Conservation (phyloP, 2,329 filamentous ascomycete genomes). For the Rosellinia necatrix region DNA sequence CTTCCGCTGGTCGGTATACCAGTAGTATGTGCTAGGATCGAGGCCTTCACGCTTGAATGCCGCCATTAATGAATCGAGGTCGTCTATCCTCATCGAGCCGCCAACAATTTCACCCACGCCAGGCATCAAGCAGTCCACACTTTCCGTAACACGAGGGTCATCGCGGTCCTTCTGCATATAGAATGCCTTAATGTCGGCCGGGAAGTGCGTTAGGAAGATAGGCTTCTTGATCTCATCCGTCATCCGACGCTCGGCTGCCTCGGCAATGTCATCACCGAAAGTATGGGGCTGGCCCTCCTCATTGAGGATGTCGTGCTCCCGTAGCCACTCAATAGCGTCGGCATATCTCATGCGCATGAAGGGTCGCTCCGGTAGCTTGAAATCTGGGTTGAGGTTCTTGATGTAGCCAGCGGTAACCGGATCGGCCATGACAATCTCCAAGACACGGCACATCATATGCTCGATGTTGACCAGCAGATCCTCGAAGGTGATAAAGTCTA, state of each 20-base stretch:
- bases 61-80: constrained; percentile 84
- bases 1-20: constrained; percentile 98
- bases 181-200: constrained; percentile 96
- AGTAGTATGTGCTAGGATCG: constrained; percentile 86
- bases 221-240: constrained; percentile 94
- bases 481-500: constrained; percentile 93
- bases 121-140: constrained; percentile 84
- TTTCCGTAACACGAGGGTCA: constrained; percentile 87
- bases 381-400: constrained; percentile 88
- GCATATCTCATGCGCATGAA: constrained; percentile 95
- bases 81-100: constrained; percentile 94
- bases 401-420: constrained; percentile 73
- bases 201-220: constrained; percentile 97
- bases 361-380: constrained; percentile 78
- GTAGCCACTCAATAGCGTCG: constrained; percentile 93
- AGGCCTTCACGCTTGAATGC: constrained; percentile 89
- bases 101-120: constrained; percentile 97
- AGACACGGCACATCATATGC: constrained; percentile 81
- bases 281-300: constrained; percentile 88
- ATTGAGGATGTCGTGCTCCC: constrained; percentile 87
- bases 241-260: constrained; percentile 95
- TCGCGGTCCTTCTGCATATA: constrained; percentile 92
- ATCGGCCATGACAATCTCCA: constrained; percentile 77
- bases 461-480: constrained; percentile 89
- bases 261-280: constrained; percentile 97